Conservation (phyloP, 2,329 filamentous ascomycete species). For the Exophiala oligosperma region DNA sequence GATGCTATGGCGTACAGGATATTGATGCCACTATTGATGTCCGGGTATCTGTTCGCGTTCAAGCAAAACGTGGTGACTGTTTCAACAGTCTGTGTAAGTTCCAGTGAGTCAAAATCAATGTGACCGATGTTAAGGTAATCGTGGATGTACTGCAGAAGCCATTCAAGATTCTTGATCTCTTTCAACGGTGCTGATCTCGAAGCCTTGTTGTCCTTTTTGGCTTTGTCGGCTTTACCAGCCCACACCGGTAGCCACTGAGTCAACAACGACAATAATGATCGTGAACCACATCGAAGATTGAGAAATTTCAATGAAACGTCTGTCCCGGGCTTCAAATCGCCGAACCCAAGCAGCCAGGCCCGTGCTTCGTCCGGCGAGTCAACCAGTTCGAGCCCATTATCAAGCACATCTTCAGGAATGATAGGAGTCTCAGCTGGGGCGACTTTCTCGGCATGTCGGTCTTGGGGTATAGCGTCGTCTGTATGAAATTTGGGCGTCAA, state of each 20-base stretch:
- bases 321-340: constrained; percentile 22
- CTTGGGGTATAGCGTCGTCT: constrained; percentile 4
- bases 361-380: constrained; percentile 22
- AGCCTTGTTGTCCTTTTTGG: constrained; percentile 19
- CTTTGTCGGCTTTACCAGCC: constrained; percentile 18
- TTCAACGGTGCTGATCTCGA: constrained; percentile 15
- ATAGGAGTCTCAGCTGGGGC: neutral
- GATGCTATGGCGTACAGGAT: constrained; percentile 20
- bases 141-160: constrained; percentile 23
- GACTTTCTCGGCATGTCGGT: constrained; percentile 11
- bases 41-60: constrained; percentile 19
- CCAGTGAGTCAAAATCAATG: constrained; percentile 11
- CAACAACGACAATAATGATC: constrained; percentile 21
- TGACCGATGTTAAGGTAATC: constrained; percentile 26
- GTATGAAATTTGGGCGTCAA: constrained; percentile 13
- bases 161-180: constrained; percentile 23
- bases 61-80: constrained; percentile 20
- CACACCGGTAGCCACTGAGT: constrained; percentile 21
- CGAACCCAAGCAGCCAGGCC: constrained; percentile 24
- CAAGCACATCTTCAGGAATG: constrained; percentile 11
- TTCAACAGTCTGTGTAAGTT: constrained; percentile 17
- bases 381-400: constrained; percentile 8
- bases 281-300: constrained; percentile 9
- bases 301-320: constrained; percentile 23
- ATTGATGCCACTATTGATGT: constrained; percentile 25